These are phyloP conservation scores for Tuber umbilicatum DNA, from an alignment of 495 filamentous ascomycete species.

Conservation along the genomic window DNA sequence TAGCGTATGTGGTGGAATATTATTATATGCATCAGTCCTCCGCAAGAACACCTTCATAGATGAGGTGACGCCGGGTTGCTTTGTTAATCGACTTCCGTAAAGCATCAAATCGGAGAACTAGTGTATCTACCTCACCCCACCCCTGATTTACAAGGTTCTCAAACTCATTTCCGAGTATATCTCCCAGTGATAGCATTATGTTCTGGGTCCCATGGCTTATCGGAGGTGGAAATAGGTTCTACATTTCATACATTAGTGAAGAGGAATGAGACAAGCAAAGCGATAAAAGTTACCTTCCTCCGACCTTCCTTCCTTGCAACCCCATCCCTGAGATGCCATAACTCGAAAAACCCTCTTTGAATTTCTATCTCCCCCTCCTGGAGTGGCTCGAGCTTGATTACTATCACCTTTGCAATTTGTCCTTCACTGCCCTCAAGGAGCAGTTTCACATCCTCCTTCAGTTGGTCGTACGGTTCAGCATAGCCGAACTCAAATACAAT, in stretches of 20 bases:
- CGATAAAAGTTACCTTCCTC: background rate
- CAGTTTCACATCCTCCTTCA: background rate
- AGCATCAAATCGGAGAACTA: background rate
- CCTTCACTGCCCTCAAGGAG: background rate
- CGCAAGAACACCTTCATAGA: background rate
- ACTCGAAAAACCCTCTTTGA: background rate
- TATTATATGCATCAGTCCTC: no score
- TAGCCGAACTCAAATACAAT: background rate
- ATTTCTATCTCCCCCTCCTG: background rate
- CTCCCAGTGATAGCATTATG: background rate
- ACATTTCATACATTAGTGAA: background rate
- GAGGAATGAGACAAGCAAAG: background rate
- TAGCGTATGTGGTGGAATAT: no score
- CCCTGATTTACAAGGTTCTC: background rate
- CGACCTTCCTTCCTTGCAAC: background rate
- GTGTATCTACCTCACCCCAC: background rate
- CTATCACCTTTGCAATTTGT: background rate
- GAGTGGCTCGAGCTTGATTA: background rate
- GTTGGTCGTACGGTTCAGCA: background rate
- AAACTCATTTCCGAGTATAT: background rate
- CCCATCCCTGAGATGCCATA: background rate
- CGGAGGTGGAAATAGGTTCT: background rate
- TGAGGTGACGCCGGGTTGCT: background rate
- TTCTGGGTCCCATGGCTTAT: background rate
- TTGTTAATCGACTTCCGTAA: background rate